Evolutionary conservation across 805 yeast genomes (phyloP), one percentile per base, ranked within the genome.

Genomic region (Candida silvicultrix): DNA sequence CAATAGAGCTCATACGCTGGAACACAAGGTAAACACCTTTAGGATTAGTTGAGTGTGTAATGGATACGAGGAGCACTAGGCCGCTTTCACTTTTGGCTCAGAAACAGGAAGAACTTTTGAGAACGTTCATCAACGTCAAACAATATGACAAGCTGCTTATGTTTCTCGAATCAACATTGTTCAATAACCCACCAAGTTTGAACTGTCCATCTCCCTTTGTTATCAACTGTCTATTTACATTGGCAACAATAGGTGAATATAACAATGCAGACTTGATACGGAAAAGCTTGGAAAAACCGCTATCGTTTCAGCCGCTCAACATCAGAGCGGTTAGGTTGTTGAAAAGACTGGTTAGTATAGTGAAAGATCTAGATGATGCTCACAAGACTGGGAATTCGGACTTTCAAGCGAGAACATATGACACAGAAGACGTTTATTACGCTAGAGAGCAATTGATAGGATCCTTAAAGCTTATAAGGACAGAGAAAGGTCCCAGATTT

Each of bases 131-230:
- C 37, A 51, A 49, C 32, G 48, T 67, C 12, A 57, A 62, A 20
- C 63, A 64, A 34, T 70, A 68, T 51, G 69, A 65, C 41, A 60
- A 63, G 54, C 44, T 71, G n/a, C 42, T 73, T 2, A 49, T 62
- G 8, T 62, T 62, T 37, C 45, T 71, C 8, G 75, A 72, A 48
- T 40, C 56, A 2, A 45, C 56, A 1, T 44, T 63, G 2, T 46
- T 53, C 40, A 47, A 46, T 15, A 55, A 57, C 23, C 45, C 55
- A 2, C 66, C 67, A 5, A 20, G 22, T 1, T 40, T 63, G 23
- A 49, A 54, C 16, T 50, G 58, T 10, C 75, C 75, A 0, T 64
- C 67, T 1, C 53, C 60, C 20, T 63, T 64, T 23, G 58, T 66
- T 3, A 39, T 70, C 10, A 52, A 63, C 23, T 59, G 65, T 1